Base-by-base conservation (phyloP, 345 rosid species). In the Sonneratia alba region DNA sequence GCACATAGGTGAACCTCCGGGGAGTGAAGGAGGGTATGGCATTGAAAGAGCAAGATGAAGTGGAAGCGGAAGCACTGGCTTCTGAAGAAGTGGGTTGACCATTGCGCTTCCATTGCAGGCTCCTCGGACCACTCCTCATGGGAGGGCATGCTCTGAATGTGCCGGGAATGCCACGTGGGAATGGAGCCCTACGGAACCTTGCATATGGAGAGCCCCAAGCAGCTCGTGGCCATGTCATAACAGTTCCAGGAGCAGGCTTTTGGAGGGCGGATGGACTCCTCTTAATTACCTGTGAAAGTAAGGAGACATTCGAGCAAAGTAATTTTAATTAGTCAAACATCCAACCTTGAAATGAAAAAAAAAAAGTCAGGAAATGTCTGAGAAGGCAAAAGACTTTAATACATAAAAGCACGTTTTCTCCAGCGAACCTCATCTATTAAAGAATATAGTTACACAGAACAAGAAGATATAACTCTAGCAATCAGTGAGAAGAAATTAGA, bases 41-140 rank as follows among this genome's bases (percentile, higher is more conserved):
- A 38, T 56, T 53, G 3, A 36, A 55, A 57, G 37, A 34, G 36
- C 49, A 57, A 47, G 72, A 57, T n/a, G 34, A 57, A 32, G 37
- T 24, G 12, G 63, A 57, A 57, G 63, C 63, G 19, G 64, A 24
- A 62, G 79, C 73, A 64, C 74, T 76, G 67, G 72, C 72, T 22
- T 81, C 93, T 0, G 89, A 76, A 36, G 86, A 61, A 56, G 79
- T 51, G 67, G 70, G 70, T 66, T 81, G 91, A 21, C 84, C 78
- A 75, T 87, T 96, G 6, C 98, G 96, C 81, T 86, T 96, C 99
- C 99, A 96, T 78, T 96, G 98, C 80, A 92, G 78, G 75, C 96
- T 96, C 83, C 98, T 81, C 48, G 89, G 87, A 77, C 99, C 97
- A 45, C 66, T 81, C 78, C 87, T 95, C 57, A 87, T 47, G 5